A percentile compares a stretch with the other conserved stretches of the same genome.
phyloP scores from a whole-genome alignment of 495 filamentous ascomycete genomes.

The Penicillium nucicola region DNA sequence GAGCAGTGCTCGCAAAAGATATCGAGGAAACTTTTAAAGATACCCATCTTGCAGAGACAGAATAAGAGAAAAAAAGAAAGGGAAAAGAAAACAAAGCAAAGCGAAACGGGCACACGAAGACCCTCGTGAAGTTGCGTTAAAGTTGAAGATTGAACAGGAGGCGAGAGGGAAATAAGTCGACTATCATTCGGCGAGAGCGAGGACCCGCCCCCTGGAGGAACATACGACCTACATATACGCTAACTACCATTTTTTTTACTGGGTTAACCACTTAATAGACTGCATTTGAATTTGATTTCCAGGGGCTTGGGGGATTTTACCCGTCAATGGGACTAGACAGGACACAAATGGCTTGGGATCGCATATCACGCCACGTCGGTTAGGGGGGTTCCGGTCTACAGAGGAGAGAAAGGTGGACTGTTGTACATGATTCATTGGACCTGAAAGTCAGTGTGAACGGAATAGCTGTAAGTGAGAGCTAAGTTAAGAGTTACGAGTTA shows the following conservation, averaged over 20 bases:
- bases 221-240: too few species aligned
- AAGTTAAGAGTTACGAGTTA: too few species aligned
- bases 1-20: conserved; percentile 41
- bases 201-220: conserved; percentile 16
- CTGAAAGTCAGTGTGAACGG: too few species aligned
- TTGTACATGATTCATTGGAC: not conserved
- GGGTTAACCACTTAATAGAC: too few species aligned
- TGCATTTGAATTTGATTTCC: too few species aligned
- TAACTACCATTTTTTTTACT: too few species aligned
- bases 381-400: conserved; percentile 4
- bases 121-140: conserved; percentile 6
- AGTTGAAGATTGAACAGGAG: conserved; percentile 11
- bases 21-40: conserved; percentile 36
- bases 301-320: too few species aligned
- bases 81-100: not conserved
- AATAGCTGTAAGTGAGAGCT: too few species aligned
- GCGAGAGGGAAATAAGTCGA: conserved; percentile 19
- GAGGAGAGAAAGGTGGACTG: not conserved
- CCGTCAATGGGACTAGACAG: too few species aligned
- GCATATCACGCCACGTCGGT: conserved; percentile 19
- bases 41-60: conserved; percentile 28
- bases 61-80: not conserved
- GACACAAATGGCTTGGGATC: not conserved
- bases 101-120: not conserved
- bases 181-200: conserved; percentile 23